Conservation (phyloP, 2,329 filamentous ascomycete genomes). For the Verticillium alfalfae region DNA sequence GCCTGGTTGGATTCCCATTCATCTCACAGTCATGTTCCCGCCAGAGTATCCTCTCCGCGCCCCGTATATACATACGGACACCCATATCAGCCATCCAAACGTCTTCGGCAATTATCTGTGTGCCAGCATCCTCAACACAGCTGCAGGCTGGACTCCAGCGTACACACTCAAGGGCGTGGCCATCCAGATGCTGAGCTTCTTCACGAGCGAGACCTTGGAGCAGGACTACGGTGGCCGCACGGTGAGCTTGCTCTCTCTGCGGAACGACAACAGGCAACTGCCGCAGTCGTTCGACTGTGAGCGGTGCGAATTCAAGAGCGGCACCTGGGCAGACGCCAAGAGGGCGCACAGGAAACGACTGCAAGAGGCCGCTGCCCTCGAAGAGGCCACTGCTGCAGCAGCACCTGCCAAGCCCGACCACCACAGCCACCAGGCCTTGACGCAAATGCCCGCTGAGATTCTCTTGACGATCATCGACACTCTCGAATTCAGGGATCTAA, state of each 20-base stretch:
- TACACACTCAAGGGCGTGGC: constrained; percentile 44
- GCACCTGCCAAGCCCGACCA: not conserved
- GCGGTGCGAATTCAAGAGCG: constrained; percentile 15
- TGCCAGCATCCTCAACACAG: constrained; percentile 36
- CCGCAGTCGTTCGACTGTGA: constrained; percentile 14
- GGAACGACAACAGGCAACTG: not conserved
- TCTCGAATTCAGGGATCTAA: constrained; percentile 28
- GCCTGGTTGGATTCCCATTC: constrained; percentile 28
- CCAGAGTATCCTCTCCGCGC: constrained; percentile 30
- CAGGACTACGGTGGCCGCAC: constrained; percentile 21
- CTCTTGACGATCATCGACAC: constrained; percentile 25
- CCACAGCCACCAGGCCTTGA: not conserved
- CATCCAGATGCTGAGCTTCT: constrained; percentile 48
- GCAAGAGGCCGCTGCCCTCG: not conserved
- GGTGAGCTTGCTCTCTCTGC: constrained; percentile 20
- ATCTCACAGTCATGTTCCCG: constrained; percentile 33
- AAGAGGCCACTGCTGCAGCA: constrained; percentile 15
- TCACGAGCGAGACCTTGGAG: constrained; percentile 38
- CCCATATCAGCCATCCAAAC: constrained; percentile 36
- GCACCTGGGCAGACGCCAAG: constrained; percentile 1
- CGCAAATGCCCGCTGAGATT: constrained; percentile 31
- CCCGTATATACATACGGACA: constrained; percentile 33
- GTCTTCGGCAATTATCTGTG: constrained; percentile 38
- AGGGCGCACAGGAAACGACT: not conserved
- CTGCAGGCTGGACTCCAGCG: constrained; percentile 39